phyloP scores from a whole-genome alignment of 169 alveolate species.

The Besnoitia besnoiti region DNA sequence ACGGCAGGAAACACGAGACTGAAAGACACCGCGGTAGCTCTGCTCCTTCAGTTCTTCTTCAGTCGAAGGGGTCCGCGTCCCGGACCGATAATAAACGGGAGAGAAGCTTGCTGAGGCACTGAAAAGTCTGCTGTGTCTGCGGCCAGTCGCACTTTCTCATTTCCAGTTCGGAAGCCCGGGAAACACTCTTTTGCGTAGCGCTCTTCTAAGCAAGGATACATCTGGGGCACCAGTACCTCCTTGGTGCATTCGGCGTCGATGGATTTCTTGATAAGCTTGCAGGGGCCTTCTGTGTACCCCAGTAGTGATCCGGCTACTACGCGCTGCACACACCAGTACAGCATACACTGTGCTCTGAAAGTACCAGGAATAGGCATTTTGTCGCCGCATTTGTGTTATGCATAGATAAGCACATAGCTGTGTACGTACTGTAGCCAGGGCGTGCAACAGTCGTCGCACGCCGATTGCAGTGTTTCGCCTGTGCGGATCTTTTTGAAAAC shows the following conservation, averaged over 20 bases:
- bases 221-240: not conserved
- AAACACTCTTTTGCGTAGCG: not conserved
- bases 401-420: too few species aligned
- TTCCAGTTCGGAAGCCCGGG: not conserved
- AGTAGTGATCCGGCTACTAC: not conserved
- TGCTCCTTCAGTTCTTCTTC: not conserved
- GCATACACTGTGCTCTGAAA: too few species aligned
- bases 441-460: too few species aligned
- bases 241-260: not conserved
- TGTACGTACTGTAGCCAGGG: too few species aligned
- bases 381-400: too few species aligned
- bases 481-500: too few species aligned
- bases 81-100: not conserved
- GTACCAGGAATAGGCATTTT: too few species aligned
- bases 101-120: not conserved
- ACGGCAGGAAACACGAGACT: not conserved
- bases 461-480: too few species aligned
- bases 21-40: not conserved
- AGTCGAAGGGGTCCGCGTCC: not conserved
- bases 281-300: not conserved
- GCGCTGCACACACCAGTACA: not conserved
- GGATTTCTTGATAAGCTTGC: not conserved
- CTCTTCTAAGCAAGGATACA: not conserved
- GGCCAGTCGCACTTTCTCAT: not conserved
- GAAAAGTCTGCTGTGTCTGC: not conserved